Percentiles rank a stretch among this genome's conserved stretches.
phyloP scores from a whole-genome alignment of 1,284 basidiomycete species.

The Exobasidium rhododendri region DNA sequence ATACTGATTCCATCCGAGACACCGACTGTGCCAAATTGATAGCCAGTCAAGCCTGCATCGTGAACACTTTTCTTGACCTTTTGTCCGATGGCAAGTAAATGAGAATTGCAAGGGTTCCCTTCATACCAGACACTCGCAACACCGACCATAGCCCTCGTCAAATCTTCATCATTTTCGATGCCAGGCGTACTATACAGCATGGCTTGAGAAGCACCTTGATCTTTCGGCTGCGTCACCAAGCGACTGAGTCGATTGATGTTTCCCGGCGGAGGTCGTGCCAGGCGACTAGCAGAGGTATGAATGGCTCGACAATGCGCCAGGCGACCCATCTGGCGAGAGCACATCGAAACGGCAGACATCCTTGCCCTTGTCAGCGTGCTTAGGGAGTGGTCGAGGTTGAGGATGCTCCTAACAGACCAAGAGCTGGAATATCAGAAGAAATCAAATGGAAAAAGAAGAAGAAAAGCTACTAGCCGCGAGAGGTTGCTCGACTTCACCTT shows the following conservation, averaged over 20 bases:
- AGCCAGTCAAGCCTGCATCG: constrained; percentile 50
- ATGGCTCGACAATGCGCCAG: not conserved
- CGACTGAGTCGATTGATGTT: constrained; percentile 48
- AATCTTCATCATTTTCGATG: constrained; percentile 47
- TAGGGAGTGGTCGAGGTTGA: too few species aligned
- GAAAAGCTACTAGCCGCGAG: not conserved
- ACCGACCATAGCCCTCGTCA: constrained; percentile 52
- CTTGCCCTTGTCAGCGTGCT: too few species aligned
- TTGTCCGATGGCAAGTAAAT: constrained; percentile 48
- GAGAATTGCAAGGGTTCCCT: constrained; percentile 54
- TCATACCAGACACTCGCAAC: constrained; percentile 53
- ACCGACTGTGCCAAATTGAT: constrained; percentile 53
- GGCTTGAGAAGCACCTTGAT: constrained; percentile 53
- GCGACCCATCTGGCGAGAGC: not conserved
- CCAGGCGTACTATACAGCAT: constrained; percentile 54
- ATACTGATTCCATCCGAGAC: constrained; percentile 54
- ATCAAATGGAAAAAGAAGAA: not conserved
- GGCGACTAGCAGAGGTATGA: not conserved
- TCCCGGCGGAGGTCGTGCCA: constrained; percentile 34
- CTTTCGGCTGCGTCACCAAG: constrained; percentile 51
- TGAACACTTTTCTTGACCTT: constrained; percentile 43
- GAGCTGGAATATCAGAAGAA: too few species aligned
- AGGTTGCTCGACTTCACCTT: too few species aligned
- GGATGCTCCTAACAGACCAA: too few species aligned
- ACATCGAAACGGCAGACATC: not conserved